Base-by-base conservation (phyloP, 176 grass and related monocot species). In the Olyra latifolia region DNA sequence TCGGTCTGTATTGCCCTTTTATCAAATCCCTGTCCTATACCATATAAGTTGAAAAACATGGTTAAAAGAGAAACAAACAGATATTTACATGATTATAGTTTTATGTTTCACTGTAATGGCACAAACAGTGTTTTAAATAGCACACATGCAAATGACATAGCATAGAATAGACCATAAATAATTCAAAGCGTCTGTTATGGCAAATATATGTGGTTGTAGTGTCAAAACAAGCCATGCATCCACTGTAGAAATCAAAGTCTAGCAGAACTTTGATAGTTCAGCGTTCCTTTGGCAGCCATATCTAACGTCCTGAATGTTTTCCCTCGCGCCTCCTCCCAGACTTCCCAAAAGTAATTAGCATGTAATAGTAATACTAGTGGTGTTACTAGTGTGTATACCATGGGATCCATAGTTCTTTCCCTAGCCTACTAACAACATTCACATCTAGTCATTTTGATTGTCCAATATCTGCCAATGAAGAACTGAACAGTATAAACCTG, bases 51-150 rank as follows among this genome's bases (percentile, higher is more conserved):
- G 28, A 38, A 35, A 72, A 13, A 72, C 60, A 65, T 43, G 32
- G 58, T 66, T 66, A 65, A 30, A 65, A 27, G 27, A 43, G 16
- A 25, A 54, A 29, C 14, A 62, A 62, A 71, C 8, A 19, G 10
- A 28, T 19, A 71, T 49, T 71, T 30, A 71, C 15, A 30, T 71
- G 0, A 24, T 55, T 24, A 74, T 74, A 74, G 40, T 20, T 56
- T 62, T 24, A 30, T 76, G 17, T 30, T 76, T 30, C 55, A 61
- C 74, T 46, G 57, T 58, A 76, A 17, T 62, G 24, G 25, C 57
- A 46, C 74, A 76, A 12, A 62, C 56, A 62, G 25, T 28, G 57
- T 76, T 62, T 20, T 76, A 62, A 44, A 76, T 43, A 76, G 23
- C 29, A 23, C 39, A 76, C 41, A 62, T 76, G 55, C 40, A 29